These are phyloP conservation scores for Termitomyces sp. DNA, from an alignment of 768 basidiomycete genomes.

Conservation along the genomic window DNA sequence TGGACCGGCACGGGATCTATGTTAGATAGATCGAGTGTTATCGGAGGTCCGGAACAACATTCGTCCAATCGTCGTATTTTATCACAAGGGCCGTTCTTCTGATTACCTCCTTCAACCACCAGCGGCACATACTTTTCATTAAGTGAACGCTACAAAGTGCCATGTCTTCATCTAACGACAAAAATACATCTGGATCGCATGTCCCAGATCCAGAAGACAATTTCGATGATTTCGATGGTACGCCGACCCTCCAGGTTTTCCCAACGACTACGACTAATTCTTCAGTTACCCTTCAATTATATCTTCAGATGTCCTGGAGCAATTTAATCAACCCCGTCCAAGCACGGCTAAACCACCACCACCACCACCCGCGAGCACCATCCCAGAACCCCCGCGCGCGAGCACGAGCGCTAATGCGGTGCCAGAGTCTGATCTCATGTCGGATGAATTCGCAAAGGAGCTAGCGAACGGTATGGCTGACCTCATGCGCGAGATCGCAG, in stretches of 20 bases:
- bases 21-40: not conserved
- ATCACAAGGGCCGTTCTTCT: not conserved
- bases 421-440: constrained; percentile 1
- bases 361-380: not conserved
- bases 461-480: constrained; percentile 1
- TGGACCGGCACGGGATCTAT: not conserved
- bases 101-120: not conserved
- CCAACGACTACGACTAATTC: not conserved
- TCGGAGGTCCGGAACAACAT: not conserved
- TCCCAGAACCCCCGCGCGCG: not conserved
- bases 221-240: constrained; percentile 1
- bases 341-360: not conserved
- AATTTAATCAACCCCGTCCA: not conserved
- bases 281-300: not conserved
- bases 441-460: constrained; percentile 1
- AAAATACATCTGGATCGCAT: not conserved
- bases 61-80: not conserved
- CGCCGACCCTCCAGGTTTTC: not conserved
- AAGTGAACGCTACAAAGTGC: not conserved
- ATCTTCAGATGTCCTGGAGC: not conserved
- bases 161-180: not conserved
- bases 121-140: not conserved
- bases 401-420: not conserved
- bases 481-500: constrained; percentile 2
- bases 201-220: not conserved